Evolutionary conservation across 495 filamentous ascomycete species (phyloP).

Genomic region (Endocarpon pusillum): DNA sequence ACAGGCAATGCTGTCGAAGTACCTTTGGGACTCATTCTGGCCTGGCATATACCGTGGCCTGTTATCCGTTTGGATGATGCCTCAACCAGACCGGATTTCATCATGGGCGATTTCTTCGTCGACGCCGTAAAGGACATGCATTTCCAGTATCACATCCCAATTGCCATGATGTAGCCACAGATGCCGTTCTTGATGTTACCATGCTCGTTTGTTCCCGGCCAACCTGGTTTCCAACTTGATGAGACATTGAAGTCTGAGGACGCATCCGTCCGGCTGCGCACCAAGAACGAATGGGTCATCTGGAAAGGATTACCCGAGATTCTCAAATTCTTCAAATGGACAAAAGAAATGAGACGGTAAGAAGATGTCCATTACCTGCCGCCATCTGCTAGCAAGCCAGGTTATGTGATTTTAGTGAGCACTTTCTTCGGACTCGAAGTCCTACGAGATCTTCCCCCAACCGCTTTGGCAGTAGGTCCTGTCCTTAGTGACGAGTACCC

Average conservation of each 20-base stretch:
- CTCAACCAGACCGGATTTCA: slow-evolving; percentile 15
- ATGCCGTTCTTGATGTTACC: slow-evolving; percentile 21
- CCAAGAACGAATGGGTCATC: slow-evolving; percentile 15
- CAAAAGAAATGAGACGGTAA: slow-evolving; percentile 15
- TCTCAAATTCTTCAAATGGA: slow-evolving; percentile 12
- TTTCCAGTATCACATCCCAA: slow-evolving; percentile 15
- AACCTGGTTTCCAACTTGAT: slow-evolving; percentile 20
- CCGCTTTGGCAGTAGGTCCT: slow-evolving; percentile 18
- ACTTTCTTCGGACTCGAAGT: slow-evolving; percentile 25
- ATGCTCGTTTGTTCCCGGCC: slow-evolving; percentile 21
- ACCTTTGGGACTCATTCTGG: slow-evolving; percentile 22
- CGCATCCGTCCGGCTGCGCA: slow-evolving; percentile 17
- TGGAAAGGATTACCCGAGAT: slow-evolving; percentile 11
- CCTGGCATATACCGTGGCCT: slow-evolving; percentile 18
- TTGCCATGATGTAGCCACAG: slow-evolving; percentile 21
- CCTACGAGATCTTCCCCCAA: slow-evolving; percentile 21
- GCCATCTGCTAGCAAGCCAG: slow-evolving; percentile 15
- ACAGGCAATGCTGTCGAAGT: slow-evolving; percentile 15
- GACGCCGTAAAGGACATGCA: slow-evolving; percentile 21
- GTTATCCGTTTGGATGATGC: slow-evolving; percentile 10
- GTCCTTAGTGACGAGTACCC: slow-evolving; percentile 15
- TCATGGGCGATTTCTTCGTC: slow-evolving; percentile 23
- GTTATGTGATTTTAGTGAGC: slow-evolving; percentile 24
- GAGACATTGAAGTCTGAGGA: slow-evolving; percentile 17
- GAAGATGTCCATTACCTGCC: slow-evolving; percentile 13